Conservation (phyloP, 768 basidiomycete genomes). For the Agrocybe praecox region DNA sequence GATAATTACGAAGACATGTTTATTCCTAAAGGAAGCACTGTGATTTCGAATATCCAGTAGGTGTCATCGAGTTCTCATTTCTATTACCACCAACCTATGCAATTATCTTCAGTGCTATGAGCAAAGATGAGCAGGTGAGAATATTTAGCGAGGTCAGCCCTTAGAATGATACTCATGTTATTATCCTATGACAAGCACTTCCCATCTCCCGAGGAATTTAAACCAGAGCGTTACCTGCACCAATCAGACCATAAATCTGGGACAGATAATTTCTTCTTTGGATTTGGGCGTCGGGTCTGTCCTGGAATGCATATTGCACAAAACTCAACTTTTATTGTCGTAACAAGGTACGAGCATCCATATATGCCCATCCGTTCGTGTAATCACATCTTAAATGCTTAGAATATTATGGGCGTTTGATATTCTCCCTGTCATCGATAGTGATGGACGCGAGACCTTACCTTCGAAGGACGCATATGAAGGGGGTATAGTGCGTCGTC, state of each 20-base stretch:
- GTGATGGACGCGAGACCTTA: too few relatives aligned
- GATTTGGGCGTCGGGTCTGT: slow-evolving; percentile 28
- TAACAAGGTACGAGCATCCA: not conserved
- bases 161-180: too few relatives aligned
- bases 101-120: slow-evolving; percentile 3
- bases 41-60: slow-evolving; percentile 23
- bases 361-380: too few relatives aligned
- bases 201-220: slow-evolving; percentile 20
- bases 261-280: slow-evolving; percentile 21
- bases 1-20: slow-evolving; percentile 35
- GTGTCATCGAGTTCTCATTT: not conserved
- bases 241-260: not conserved
- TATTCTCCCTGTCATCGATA: too few relatives aligned
- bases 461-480: too few relatives aligned
- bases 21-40: slow-evolving; percentile 34
- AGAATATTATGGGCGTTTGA: too few relatives aligned
- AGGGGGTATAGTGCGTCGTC: too few relatives aligned
- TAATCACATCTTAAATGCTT: too few relatives aligned
- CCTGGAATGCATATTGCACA: slow-evolving; percentile 27
- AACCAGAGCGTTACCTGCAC: slow-evolving; percentile 25
- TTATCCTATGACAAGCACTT: slow-evolving; percentile 16
- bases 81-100: not conserved
- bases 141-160: too few relatives aligned
- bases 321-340: slow-evolving; percentile 21
- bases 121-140: slow-evolving; percentile 16